Evolutionary conservation across 352 stramenopile species (phyloP).

Genomic region (Phytopythium delawarense): DNA sequence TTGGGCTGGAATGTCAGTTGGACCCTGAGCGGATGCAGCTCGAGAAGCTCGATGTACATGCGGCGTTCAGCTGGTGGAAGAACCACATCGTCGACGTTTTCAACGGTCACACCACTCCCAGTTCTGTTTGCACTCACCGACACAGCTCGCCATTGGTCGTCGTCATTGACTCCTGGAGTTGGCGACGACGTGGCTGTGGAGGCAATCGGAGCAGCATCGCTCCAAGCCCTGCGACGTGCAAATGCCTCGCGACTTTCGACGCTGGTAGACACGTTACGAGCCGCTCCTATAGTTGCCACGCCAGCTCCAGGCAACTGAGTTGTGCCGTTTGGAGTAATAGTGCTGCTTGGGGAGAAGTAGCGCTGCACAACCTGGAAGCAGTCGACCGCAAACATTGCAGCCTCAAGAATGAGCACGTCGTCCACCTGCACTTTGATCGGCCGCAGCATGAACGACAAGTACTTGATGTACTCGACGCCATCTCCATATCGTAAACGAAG

Average conservation of each 20-base stretch:
- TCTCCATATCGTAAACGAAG: constrained; percentile 75
- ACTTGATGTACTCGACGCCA: constrained; percentile 87
- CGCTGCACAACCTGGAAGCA: constrained; percentile 38
- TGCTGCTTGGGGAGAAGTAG: constrained; percentile 14
- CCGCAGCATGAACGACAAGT: constrained; percentile 80
- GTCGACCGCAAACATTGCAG: constrained; percentile 34
- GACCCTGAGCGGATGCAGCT: constrained; percentile 76
- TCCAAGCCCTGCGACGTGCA: background rate
- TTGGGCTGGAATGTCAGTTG: constrained; percentile 78
- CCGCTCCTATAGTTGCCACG: background rate
- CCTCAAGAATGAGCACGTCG: constrained; percentile 53
- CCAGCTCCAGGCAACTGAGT: background rate
- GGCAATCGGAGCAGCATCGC: constrained; percentile 5
- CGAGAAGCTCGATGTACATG: constrained; percentile 84
- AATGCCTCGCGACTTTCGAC: constrained; percentile 32
- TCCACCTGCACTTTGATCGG: constrained; percentile 58
- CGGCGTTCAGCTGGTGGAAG: constrained; percentile 37
- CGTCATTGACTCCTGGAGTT: constrained; percentile 3
- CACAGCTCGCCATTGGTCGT: constrained; percentile 1
- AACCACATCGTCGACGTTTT: constrained; percentile 1
- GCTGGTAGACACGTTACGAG: constrained; percentile 3
- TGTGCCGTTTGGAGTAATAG: background rate
- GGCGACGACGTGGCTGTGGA: background rate
- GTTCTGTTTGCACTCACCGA: background rate
- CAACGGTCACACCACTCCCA: background rate